Percentiles rank a stretch among this genome's conserved stretches.
Conservation (phyloP, 1,284 basidiomycete species). For the Sporisorium exsertum region DNA sequence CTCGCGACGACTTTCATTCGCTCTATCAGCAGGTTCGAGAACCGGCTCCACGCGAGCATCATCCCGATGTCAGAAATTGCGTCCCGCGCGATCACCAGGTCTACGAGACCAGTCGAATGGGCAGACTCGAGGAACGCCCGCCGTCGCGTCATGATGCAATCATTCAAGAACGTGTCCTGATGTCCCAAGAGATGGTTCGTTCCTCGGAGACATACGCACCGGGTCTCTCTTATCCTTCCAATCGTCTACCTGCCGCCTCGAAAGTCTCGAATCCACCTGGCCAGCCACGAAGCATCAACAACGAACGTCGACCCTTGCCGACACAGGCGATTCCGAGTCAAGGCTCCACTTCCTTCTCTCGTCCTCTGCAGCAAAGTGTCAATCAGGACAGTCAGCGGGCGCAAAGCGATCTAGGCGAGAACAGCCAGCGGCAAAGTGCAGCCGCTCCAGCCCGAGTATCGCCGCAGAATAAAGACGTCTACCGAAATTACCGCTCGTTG, state of each 20-base stretch:
- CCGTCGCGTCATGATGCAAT: background rate
- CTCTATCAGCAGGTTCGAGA: background rate
- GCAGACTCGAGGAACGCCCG: background rate
- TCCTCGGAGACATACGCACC: background rate
- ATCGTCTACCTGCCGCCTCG: background rate
- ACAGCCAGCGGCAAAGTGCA: background rate
- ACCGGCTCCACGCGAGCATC: background rate
- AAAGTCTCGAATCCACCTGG: background rate
- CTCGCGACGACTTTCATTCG: background rate
- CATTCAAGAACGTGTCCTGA: background rate
- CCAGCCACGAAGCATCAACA: background rate
- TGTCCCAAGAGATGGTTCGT: background rate
- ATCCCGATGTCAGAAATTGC: background rate
- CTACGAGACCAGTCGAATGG: background rate
- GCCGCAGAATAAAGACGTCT: background rate
- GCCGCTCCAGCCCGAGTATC: background rate
- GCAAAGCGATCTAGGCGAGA: background rate
- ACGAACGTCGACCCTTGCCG: constrained; percentile 1
- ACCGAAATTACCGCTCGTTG: background rate
- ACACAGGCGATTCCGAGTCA: constrained; percentile 18
- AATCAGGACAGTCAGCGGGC: background rate
- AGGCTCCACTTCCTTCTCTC: background rate
- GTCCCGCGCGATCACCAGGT: background rate
- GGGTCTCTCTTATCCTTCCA: background rate
- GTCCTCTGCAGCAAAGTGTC: background rate